Evolutionary conservation across 2,329 filamentous ascomycete species (phyloP).

Genomic region (Claviceps sp.): DNA sequence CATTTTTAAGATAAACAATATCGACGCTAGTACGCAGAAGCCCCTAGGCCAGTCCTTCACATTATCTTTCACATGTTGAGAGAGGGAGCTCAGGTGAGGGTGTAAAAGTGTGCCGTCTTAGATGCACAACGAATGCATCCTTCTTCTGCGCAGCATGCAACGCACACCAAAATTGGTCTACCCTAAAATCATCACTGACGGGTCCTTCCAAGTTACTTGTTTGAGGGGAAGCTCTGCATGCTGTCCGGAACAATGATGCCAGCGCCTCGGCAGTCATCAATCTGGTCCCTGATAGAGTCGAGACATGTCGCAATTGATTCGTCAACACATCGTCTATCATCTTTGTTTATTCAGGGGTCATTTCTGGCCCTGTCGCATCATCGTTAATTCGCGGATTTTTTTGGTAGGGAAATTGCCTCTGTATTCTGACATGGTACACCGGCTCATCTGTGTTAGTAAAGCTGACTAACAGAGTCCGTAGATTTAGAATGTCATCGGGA

Average conservation of each 20-base stretch:
- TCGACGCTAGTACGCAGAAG: no score
- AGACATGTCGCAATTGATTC: neutral
- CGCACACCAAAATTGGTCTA: neutral
- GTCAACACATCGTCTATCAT: neutral
- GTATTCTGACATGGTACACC: neutral
- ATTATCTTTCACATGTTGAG: neutral
- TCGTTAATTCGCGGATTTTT: neutral
- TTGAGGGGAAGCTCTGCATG: neutral
- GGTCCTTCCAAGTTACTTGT: neutral
- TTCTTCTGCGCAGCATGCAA: neutral
- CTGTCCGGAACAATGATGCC: neutral
- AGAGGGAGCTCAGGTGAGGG: neutral
- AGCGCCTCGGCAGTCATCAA: neutral
- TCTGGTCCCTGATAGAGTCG: neutral
- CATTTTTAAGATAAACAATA: no score
- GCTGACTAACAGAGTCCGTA: no score
- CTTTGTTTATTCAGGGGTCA: neutral
- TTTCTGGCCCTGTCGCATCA: constrained; percentile 2
- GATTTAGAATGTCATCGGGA: no score
- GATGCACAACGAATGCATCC: constrained; percentile 1
- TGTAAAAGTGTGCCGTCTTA: neutral
- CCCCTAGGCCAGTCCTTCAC: no score
- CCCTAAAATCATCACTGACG: neutral
- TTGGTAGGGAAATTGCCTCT: neutral
- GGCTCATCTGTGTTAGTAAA: neutral